Evolutionary conservation across 768 basidiomycete genomes (phyloP).

Genomic region (Mycena galericulata): DNA sequence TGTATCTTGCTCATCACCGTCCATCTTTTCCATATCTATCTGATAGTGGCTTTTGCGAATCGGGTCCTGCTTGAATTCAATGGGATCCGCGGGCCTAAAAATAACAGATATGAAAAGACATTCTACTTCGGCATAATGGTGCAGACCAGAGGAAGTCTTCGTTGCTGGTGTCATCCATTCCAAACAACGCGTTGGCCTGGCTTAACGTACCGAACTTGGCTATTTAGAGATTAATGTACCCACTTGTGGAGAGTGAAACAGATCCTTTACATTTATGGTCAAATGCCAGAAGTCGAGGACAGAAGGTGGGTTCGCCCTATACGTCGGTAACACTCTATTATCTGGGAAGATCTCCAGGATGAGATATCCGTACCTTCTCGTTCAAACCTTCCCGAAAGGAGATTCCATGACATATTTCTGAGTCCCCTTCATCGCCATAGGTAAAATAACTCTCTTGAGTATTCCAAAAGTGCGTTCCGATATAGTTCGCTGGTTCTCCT

Average conservation of each 20-base stretch:
- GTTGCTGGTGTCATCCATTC: slow-evolving; percentile 42
- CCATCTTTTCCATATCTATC: slow-evolving; percentile 47
- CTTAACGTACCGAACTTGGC: slow-evolving; percentile 76
- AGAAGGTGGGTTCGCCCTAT: slow-evolving; percentile 62
- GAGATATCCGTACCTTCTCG: slow-evolving; percentile 51
- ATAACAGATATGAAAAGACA: slow-evolving; percentile 2
- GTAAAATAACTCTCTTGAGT: slow-evolving; percentile 79
- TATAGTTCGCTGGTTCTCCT: slow-evolving; percentile 72
- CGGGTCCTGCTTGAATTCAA: slow-evolving; percentile 63
- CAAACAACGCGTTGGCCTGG: slow-evolving; percentile 53
- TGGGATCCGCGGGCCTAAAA: slow-evolving; percentile 40
- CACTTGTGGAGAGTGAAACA: slow-evolving; percentile 14
- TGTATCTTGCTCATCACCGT: slow-evolving; percentile 31
- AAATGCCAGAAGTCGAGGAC: slow-evolving; percentile 74
- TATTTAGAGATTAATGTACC: slow-evolving; percentile 39
- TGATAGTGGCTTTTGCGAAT: slow-evolving; percentile 71
- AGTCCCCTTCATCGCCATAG: slow-evolving; percentile 57
- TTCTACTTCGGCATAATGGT: slow-evolving; percentile 24
- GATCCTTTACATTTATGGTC: slow-evolving; percentile 69
- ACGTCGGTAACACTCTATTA: slow-evolving; percentile 10
- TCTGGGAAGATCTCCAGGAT: slow-evolving; percentile 2
- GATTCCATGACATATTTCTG: slow-evolving; percentile 62
- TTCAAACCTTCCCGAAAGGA: slow-evolving; percentile 76
- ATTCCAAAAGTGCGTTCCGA: slow-evolving; percentile 87
- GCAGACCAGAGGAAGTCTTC: slow-evolving; percentile 26